These are phyloP conservation scores for Ophiostoma triangulosporum DNA, from an alignment of 2,329 filamentous ascomycete genomes.

Conservation along the genomic window DNA sequence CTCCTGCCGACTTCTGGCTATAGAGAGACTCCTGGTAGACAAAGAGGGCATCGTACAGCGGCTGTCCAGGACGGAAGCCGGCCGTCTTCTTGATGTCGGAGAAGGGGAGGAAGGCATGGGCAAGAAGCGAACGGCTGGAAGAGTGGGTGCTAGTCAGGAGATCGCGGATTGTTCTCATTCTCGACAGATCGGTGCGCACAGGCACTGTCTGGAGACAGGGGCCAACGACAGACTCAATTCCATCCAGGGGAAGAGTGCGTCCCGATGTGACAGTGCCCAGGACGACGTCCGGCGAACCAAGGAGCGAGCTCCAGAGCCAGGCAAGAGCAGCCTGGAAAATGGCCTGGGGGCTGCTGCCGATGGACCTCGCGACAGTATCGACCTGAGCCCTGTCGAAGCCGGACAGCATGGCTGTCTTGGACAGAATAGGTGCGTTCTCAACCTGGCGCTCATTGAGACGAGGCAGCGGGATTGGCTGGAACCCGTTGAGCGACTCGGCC, in stretches of 20 bases:
- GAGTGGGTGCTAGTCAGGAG: conserved; percentile 51
- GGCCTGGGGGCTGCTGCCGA: conserved; percentile 49
- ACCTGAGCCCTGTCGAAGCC: conserved; percentile 22
- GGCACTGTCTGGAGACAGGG: conserved; percentile 71
- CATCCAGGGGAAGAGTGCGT: conserved; percentile 55
- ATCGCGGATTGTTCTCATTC: conserved; percentile 39
- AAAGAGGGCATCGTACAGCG: conserved; percentile 65
- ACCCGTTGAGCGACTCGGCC: conserved; percentile 48
- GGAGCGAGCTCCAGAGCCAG: conserved; percentile 51
- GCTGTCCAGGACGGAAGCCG: conserved; percentile 37
- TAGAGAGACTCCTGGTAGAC: conserved; percentile 69
- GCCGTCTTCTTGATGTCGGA: conserved; percentile 53
- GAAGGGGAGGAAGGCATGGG: conserved; percentile 50
- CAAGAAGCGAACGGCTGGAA: conserved; percentile 51
- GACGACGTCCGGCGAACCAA: conserved; percentile 51
- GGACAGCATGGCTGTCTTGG: conserved; percentile 18
- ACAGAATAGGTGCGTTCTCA: conserved; percentile 11
- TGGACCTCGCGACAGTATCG: conserved; percentile 22
- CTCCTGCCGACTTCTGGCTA: conserved; percentile 15
- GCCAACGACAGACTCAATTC: conserved; percentile 61
- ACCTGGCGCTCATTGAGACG: conserved; percentile 33
- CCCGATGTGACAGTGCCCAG: conserved; percentile 76
- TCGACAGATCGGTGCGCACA: conserved; percentile 46
- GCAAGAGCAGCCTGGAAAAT: conserved; percentile 62
- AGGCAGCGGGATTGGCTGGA: conserved; percentile 42